phyloP scores from a whole-genome alignment of 2,329 filamentous ascomycete species.

The Trichoderma lentiforme region DNA sequence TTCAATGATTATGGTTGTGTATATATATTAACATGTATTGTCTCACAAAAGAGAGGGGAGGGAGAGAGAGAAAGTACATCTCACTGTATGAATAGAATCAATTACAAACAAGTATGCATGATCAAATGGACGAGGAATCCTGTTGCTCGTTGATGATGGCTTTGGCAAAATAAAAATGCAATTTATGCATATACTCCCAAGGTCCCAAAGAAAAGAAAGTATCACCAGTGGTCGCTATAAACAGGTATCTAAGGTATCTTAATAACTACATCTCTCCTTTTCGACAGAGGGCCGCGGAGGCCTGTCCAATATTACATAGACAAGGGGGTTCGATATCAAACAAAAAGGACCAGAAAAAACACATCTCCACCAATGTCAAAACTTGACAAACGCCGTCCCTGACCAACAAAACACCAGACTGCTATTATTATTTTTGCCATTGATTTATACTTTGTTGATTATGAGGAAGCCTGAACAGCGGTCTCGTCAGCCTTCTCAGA shows the following conservation, averaged over 20 bases:
- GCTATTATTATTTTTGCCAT: slow-evolving; percentile 8
- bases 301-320: slow-evolving; percentile 16
- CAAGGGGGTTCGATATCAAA: slow-evolving; percentile 2
- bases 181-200: slow-evolving; percentile 11
- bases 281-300: not conserved
- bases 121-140: not conserved
- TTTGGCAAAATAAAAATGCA: not conserved
- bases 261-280: slow-evolving; percentile 18
- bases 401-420: slow-evolving; percentile 2
- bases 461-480: not conserved
- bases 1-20: not conserved
- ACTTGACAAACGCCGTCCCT: slow-evolving; percentile 10
- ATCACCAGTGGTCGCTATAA: slow-evolving; percentile 18
- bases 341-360: slow-evolving; percentile 2
- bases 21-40: slow-evolving; percentile 1
- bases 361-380: slow-evolving; percentile 9
- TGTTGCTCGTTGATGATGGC: not conserved
- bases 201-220: not conserved
- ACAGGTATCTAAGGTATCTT: slow-evolving; percentile 23
- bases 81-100: slow-evolving; percentile 18
- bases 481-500: not conserved
- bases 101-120: not conserved
- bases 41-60: not conserved
- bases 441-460: not conserved
- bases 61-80: not conserved